Percentiles rank a stretch among this genome's conserved stretches.
Conservation (phyloP, 495 filamentous ascomycete species). For the Corynascus novoguineensis region DNA sequence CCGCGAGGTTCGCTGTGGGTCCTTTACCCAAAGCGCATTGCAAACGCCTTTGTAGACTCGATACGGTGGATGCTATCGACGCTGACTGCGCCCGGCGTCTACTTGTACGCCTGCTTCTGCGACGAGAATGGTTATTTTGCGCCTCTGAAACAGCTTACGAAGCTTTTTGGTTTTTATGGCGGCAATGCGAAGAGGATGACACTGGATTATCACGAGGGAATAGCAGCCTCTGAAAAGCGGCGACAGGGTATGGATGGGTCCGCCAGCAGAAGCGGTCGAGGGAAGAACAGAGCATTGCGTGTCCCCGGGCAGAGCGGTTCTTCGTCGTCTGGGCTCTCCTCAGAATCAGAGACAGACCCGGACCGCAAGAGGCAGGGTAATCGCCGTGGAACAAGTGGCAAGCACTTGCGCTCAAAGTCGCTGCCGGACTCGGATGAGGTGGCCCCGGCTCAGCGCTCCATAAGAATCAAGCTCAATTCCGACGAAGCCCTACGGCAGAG, state of each 20-base stretch:
- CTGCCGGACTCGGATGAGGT: conserved; percentile 51
- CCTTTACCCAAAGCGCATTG: conserved; percentile 54
- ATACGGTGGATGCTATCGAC: conserved; percentile 73
- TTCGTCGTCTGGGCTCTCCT: conserved; percentile 54
- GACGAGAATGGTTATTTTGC: conserved; percentile 77
- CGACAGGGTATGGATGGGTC: conserved; percentile 8
- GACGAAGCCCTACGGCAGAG: conserved; percentile 65
- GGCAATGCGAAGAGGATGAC: conserved; percentile 34
- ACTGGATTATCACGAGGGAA: conserved; percentile 34
- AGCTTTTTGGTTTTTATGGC: conserved; percentile 47
- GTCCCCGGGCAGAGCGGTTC: conserved; percentile 51
- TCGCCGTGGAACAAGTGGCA: conserved; percentile 20
- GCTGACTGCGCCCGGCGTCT: conserved; percentile 69
- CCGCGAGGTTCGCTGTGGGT: conserved; percentile 42
- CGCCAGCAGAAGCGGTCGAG: conserved; percentile 7
- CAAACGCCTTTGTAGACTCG: conserved; percentile 53
- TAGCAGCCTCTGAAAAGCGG: conserved; percentile 30
- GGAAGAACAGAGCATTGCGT: conserved; percentile 30
- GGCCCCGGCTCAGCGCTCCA: conserved; percentile 66
- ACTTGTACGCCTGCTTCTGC: conserved; percentile 73
- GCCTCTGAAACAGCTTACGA: conserved; percentile 55
- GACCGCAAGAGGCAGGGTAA: conserved; percentile 20
- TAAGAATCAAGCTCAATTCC: conserved; percentile 84
- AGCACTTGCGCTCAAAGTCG: conserved; percentile 52
- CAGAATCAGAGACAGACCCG: conserved; percentile 56